Conservation (phyloP, 106 monocot species). For the Vanilla planifolia region DNA sequence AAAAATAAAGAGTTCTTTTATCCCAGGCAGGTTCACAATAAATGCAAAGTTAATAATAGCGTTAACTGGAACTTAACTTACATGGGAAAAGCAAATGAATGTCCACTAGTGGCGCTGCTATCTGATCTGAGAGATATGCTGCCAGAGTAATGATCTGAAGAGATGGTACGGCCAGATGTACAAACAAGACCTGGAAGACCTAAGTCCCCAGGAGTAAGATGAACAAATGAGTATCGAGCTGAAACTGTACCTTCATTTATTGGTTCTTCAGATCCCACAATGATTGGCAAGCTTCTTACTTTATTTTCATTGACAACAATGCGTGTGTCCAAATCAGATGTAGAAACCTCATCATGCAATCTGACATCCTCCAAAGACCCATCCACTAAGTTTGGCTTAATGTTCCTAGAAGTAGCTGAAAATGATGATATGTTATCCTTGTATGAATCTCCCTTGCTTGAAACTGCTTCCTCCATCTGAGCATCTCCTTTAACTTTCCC, state of each 20-base stretch:
- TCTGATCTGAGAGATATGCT: slow-evolving; percentile 12
- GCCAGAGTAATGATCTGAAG: slow-evolving; percentile 61
- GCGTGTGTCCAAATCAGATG: background rate
- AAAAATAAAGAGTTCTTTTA: too few species aligned
- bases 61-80: slow-evolving; percentile 55
- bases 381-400: too few species aligned
- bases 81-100: slow-evolving; percentile 21
- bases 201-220: slow-evolving; percentile 24
- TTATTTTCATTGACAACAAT: background rate
- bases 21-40: background rate
- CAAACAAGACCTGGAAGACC: slow-evolving; percentile 22
- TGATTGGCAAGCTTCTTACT: background rate
- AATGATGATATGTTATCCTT: too few species aligned
- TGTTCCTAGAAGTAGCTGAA: background rate
- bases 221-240: slow-evolving; percentile 25
- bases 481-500: background rate
- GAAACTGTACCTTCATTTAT: slow-evolving; percentile 15
- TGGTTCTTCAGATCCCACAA: slow-evolving; percentile 4
- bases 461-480: background rate
- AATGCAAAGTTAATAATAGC: too few species aligned
- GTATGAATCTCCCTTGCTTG: too few species aligned
- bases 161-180: slow-evolving; percentile 23
- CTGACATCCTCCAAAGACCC: background rate
- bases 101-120: background rate
- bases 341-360: background rate